Conservation (phyloP, 495 filamentous ascomycete species). For the Neurospora sp. region DNA sequence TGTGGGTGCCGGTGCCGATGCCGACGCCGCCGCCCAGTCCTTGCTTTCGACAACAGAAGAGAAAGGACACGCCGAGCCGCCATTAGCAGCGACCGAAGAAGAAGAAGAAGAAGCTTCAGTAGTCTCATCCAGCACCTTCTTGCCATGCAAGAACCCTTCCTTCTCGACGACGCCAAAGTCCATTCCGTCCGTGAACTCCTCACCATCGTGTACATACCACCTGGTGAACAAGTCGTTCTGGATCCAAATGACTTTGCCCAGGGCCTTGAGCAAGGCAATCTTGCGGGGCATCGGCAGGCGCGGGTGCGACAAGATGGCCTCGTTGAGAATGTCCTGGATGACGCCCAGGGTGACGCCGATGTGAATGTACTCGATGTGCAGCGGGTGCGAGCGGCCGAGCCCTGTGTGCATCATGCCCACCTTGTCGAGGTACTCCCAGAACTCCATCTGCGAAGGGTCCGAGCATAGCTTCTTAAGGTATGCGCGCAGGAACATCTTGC, state of each 20-base stretch:
- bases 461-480: conserved; percentile 61
- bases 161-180: conserved; percentile 45
- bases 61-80: not conserved
- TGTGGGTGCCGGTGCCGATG: not conserved
- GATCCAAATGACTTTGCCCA: conserved; percentile 54
- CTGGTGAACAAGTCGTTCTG: conserved; percentile 73
- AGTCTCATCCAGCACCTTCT: conserved; percentile 28
- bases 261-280: conserved; percentile 55
- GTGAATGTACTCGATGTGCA: conserved; percentile 71
- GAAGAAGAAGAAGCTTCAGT: conserved; percentile 3
- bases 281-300: conserved; percentile 52
- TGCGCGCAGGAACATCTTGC: conserved; percentile 66
- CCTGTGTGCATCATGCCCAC: conserved; percentile 68
- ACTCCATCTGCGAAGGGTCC: conserved; percentile 61
- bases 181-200: conserved; percentile 55
- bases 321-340: conserved; percentile 63
- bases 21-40: not conserved
- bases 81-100: not conserved
- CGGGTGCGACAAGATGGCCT: conserved; percentile 63
- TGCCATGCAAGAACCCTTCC: conserved; percentile 49
- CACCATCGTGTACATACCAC: conserved; percentile 63
- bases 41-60: not conserved
- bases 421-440: conserved; percentile 72
- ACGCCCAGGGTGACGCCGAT: conserved; percentile 57
- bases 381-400: conserved; percentile 48